Evolutionary conservation across 2,329 filamentous ascomycete species (phyloP).

Genomic region (Simplicillium sp.): DNA sequence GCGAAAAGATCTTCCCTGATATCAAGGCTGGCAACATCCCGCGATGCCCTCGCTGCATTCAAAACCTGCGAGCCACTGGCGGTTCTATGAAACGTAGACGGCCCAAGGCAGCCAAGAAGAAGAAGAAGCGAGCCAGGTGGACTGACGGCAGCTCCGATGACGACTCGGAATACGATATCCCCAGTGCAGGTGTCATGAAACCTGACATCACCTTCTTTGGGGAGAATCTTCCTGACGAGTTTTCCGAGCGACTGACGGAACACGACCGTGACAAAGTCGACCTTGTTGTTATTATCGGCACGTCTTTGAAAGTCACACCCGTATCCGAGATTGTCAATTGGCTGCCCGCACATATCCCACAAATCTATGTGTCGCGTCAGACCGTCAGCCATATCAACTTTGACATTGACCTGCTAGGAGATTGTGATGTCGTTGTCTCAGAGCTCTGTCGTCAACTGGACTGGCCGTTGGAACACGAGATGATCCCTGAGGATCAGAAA

Average conservation of each 20-base stretch:
- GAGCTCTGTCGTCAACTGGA: conserved; percentile 76
- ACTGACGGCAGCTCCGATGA: conserved; percentile 29
- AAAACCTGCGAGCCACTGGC: conserved; percentile 30
- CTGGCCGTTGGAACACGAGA: conserved; percentile 74
- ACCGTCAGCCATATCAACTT: conserved; percentile 86
- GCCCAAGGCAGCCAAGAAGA: conserved; percentile 29
- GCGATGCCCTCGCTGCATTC: conserved; percentile 62
- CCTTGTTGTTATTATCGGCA: conserved; percentile 91
- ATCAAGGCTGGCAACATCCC: conserved; percentile 70
- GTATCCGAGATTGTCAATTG: conserved; percentile 85
- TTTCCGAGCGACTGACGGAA: conserved; percentile 70
- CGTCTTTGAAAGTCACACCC: conserved; percentile 88
- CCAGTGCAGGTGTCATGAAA: conserved; percentile 75
- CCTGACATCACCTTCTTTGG: conserved; percentile 98
- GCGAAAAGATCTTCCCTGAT: conserved; percentile 69
- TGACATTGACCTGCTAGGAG: conserved; percentile 90
- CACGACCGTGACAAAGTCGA: conserved; percentile 75
- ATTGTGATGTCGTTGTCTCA: conserved; percentile 83
- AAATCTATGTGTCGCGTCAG: conserved; percentile 82
- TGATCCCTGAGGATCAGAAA: conserved; percentile 61
- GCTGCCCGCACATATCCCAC: conserved; percentile 69
- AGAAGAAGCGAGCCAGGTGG: conserved; percentile 25
- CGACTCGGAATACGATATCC: conserved; percentile 44
- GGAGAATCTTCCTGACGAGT: conserved; percentile 76
- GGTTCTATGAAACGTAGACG: conserved; percentile 27